phyloP scores from a whole-genome alignment of 352 stramenopile species.

The Phytophthora kernoviae region DNA sequence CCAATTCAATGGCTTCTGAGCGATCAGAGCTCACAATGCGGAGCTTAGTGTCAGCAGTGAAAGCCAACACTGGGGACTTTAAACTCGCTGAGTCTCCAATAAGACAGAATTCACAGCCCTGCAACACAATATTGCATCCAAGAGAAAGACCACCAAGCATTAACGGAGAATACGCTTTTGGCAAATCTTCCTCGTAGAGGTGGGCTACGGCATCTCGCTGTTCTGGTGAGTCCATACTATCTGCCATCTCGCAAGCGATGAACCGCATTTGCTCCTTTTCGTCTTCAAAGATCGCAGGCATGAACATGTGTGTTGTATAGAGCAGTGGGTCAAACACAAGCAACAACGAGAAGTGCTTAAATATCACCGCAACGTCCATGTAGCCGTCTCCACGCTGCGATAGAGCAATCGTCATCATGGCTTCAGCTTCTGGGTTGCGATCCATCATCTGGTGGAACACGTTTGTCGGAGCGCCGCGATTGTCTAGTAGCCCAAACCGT shows the following conservation, averaged over 20 bases:
- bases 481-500: constrained; percentile 76
- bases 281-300: constrained; percentile 70
- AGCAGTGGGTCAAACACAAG: constrained; percentile 82
- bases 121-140: constrained; percentile 52
- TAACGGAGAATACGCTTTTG: constrained; percentile 72
- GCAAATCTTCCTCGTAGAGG: constrained; percentile 64
- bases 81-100: constrained; percentile 72
- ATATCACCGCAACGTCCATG: constrained; percentile 52
- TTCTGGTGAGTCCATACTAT: constrained; percentile 58
- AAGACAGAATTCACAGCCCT: constrained; percentile 76
- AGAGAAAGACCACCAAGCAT: constrained; percentile 64
- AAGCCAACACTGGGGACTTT: constrained; percentile 80
- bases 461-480: constrained; percentile 64
- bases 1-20: constrained; percentile 74
- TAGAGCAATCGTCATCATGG: constrained; percentile 61
- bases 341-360: constrained; percentile 73
- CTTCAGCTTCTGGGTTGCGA: constrained; percentile 62
- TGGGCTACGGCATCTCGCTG: constrained; percentile 44
- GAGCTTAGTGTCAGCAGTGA: constrained; percentile 79
- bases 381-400: constrained; percentile 56
- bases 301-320: constrained; percentile 51
- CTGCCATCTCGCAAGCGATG: constrained; percentile 52
- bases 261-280: constrained; percentile 79
- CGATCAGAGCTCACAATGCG: constrained; percentile 60
- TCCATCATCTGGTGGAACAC: constrained; percentile 80